These are phyloP conservation scores for Pecoramyces ruminantium DNA, from an alignment of 192 early-diverging fungal species.

Conservation along the genomic window DNA sequence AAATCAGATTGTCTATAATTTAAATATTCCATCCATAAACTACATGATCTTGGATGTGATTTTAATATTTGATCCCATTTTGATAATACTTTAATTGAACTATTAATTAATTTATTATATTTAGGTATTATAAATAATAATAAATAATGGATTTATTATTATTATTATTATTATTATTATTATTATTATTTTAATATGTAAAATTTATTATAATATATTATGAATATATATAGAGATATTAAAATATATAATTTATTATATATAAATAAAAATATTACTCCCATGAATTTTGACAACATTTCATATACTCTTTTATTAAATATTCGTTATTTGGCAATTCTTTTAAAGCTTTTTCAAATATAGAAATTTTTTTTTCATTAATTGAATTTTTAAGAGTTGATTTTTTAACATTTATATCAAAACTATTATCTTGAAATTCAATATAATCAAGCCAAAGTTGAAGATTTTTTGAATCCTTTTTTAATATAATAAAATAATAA, in stretches of 20 bases:
- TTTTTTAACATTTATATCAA: neutral
- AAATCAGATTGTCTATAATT: neutral
- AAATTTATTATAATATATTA: too few species aligned
- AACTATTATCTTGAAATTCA: neutral
- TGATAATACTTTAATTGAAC: neutral
- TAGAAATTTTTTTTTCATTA: neutral
- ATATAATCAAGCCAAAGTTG: neutral
- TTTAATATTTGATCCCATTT: neutral
- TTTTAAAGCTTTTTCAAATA: neutral
- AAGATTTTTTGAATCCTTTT: neutral
- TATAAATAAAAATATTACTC: neutral
- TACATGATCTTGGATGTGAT: neutral
- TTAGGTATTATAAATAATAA: neutral
- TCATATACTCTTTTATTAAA: neutral
- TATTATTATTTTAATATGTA: too few species aligned
- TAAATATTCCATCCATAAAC: neutral
- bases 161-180: too few species aligned
- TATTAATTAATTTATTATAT: neutral
- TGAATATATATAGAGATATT: too few species aligned
- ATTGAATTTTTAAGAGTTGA: neutral
- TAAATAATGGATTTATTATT: too few species aligned
- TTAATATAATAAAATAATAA: too few species aligned
- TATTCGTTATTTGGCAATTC: neutral
- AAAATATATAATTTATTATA: too few species aligned
- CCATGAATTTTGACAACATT: neutral